Conservation (phyloP, 1,284 basidiomycete species). For the Hemileia vastatrix region DNA sequence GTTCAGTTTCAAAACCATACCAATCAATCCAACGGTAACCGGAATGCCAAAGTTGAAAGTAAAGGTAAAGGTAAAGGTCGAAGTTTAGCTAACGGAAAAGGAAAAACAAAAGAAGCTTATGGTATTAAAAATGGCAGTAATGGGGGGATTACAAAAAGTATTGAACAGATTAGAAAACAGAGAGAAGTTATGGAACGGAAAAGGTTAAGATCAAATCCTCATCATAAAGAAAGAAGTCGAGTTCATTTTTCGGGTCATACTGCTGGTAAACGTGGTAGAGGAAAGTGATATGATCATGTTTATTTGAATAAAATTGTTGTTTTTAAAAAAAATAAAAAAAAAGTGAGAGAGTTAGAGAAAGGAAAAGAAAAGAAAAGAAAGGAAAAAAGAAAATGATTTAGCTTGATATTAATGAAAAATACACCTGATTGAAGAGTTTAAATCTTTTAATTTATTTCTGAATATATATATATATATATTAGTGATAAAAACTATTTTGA, state of each 20-base stretch:
- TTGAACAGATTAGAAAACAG: slow-evolving; percentile 69
- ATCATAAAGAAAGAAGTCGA: slow-evolving; percentile 48
- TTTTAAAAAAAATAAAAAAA: neutral
- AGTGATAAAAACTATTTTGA: neutral
- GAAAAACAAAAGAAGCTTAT: slow-evolving; percentile 42
- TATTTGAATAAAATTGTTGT: slow-evolving; percentile 5
- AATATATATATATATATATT: neutral
- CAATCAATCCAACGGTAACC: slow-evolving; percentile 24
- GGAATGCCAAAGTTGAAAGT: slow-evolving; percentile 16
- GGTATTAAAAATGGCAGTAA: slow-evolving; percentile 36
- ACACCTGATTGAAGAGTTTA: slow-evolving; percentile 61
- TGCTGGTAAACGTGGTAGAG: neutral
- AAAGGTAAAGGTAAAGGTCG: slow-evolving; percentile 28
- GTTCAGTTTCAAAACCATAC: too few species aligned
- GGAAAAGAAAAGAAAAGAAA: slow-evolving; percentile 37
- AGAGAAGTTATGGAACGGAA: slow-evolving; percentile 53
- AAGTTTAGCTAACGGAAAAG: slow-evolving; percentile 29
- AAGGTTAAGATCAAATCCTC: slow-evolving; percentile 65
- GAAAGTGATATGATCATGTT: slow-evolving; percentile 1
- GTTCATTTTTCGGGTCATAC: neutral
- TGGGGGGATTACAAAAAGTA: slow-evolving; percentile 52
- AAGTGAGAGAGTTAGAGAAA: neutral
- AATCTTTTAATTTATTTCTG: slow-evolving; percentile 49
- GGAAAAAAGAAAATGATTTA: slow-evolving; percentile 67
- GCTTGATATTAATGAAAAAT: slow-evolving; percentile 72